phyloP scores from a whole-genome alignment of 257 asterid species.

The Jacaranda mimosifolia region DNA sequence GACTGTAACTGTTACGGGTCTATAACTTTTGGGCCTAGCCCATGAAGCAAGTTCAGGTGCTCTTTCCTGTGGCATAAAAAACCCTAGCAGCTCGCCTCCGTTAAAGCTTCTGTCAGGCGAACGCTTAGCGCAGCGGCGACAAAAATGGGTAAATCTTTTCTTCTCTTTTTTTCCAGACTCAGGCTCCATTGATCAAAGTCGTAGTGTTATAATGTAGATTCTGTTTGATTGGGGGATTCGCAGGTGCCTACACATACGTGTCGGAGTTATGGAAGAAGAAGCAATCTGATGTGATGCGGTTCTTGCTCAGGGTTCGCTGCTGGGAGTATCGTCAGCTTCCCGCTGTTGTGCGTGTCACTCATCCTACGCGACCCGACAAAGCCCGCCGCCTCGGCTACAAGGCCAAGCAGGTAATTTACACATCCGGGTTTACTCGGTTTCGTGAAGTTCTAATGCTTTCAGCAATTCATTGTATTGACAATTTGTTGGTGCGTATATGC shows the following conservation, averaged over 20 bases:
- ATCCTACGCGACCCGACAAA: constrained; percentile 75
- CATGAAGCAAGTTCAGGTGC: background rate
- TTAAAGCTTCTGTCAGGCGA: background rate
- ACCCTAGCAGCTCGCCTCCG: constrained; percentile 13
- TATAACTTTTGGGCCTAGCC: background rate
- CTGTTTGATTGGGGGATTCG: background rate
- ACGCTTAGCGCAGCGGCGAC: background rate
- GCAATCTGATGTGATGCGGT: constrained; percentile 77
- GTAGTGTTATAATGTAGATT: background rate
- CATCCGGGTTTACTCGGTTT: background rate
- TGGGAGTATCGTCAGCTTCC: constrained; percentile 86
- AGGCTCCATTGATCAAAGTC: background rate
- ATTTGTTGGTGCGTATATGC: background rate
- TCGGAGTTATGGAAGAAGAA: constrained; percentile 78
- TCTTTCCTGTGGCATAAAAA: background rate
- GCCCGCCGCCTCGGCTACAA: constrained; percentile 79
- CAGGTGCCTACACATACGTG: constrained; percentile 73
- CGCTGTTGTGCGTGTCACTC: constrained; percentile 68
- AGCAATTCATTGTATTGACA: background rate
- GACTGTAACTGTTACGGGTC: background rate
- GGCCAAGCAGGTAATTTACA: constrained; percentile 63
- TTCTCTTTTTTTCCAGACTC: background rate
- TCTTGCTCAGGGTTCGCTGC: constrained; percentile 69
- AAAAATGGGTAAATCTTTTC: constrained; percentile 12
- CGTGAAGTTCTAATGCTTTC: background rate